Evolutionary conservation across 2,329 filamentous ascomycete genomes (phyloP), one percentile per base, ranked within the genome.

Genomic region (Fusarium hostae): DNA sequence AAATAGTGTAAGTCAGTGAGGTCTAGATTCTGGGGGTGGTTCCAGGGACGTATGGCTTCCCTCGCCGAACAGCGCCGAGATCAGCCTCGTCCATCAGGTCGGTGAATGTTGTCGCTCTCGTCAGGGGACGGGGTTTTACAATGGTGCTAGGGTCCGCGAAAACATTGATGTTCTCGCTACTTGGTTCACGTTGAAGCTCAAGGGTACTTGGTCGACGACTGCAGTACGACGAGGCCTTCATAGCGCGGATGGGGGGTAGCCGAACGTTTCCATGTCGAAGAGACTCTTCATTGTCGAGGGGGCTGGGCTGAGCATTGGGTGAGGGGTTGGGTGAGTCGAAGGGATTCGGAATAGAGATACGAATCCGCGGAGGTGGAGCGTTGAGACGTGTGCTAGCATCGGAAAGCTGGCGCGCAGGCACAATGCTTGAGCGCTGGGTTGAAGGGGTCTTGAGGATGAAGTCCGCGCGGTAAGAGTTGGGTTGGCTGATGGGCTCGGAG

Each of bases 401-500:
- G 24, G 66, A 68, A 37, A 56, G 26, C 55, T 75, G 45, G 16
- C 63, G 52, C 47, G 57, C 41, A 56, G 65, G 63, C 16, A 63
- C 34, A 18, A 68, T 56, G 40, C 66, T 63, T 32, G 70, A 66
- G 57, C 62, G 54, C 52, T 57, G 54, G 39, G 68, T 59, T 30
- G 71, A 71, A 44, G 78, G 70, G 10, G 71, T 75, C 59, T 83
- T 83, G 75, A 84, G 85, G 43, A 86, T 84, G 73, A 89, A 89
- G 74, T 89, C 88, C 40, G 83, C 84, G 57, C 87, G 84, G 65
- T 85, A 81, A 40, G 79, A 78, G 73, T 82, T 79, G 26, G 79
- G 74, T 59, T 81, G 77, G 50, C 86, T 80, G 63, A 91, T 84
- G 65, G 90, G 83, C 74, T 90, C 85, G 68, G 87, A 89, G 72